phyloP scores from a whole-genome alignment of 352 stramenopile species.

The Phytophthora quininea region DNA sequence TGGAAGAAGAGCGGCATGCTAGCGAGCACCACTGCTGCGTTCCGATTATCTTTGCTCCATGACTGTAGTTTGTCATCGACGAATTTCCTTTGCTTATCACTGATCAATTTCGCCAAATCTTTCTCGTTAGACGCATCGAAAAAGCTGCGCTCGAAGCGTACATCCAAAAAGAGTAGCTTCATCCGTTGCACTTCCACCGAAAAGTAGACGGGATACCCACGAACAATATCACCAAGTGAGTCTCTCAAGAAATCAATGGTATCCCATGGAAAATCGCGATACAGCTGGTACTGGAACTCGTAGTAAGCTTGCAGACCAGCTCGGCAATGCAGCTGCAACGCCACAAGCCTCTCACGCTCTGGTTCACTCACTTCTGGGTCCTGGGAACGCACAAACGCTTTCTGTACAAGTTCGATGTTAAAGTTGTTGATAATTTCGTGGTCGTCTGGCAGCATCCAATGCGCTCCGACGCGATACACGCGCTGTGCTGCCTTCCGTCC shows the following conservation, averaged over 20 bases:
- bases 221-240: conserved; percentile 41
- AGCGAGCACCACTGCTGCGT: conserved; percentile 47
- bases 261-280: conserved; percentile 44
- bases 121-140: conserved; percentile 14
- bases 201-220: conserved; percentile 47
- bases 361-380: not conserved
- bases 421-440: conserved; percentile 84
- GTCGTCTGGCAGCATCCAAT: conserved; percentile 85
- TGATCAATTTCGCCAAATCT: conserved; percentile 34
- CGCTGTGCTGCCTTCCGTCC: conserved; percentile 50
- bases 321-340: conserved; percentile 56
- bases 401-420: conserved; percentile 51
- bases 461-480: conserved; percentile 63
- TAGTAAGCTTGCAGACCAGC: conserved; percentile 66
- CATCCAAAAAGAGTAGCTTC: conserved; percentile 69
- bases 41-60: conserved; percentile 26
- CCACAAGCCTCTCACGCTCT: conserved; percentile 32
- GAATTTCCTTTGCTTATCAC: conserved; percentile 32
- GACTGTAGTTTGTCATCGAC: conserved; percentile 17
- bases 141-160: conserved; percentile 69
- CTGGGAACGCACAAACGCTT: conserved; percentile 20
- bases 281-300: conserved; percentile 77
- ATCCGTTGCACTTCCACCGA: conserved; percentile 44
- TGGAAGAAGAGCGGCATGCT: conserved; percentile 77
- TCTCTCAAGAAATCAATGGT: conserved; percentile 50